Evolutionary conservation across 257 asterid genomes (phyloP), one percentile per base, ranked within the genome.

Genomic region (Prunella vulgaris): DNA sequence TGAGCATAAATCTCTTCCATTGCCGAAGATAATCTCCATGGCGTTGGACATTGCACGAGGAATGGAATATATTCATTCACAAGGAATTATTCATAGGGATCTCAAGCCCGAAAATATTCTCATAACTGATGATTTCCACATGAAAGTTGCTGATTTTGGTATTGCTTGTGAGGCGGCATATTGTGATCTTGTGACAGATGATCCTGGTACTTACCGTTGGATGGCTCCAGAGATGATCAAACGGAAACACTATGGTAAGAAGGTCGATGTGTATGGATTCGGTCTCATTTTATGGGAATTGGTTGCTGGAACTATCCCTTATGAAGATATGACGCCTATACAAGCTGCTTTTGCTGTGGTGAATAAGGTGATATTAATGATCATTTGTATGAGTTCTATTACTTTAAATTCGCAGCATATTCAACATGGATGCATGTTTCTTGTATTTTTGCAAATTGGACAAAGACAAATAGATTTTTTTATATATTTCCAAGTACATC

Each of bases 141-240:
- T 87, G 30, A 87, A 85, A 77, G 69, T 89, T 66, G 96, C 95
- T 5, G 95, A 89, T 67, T 87, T 89, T 56, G 96, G 95, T 14
- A 87, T 84, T 58, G 92, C 90, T 30, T 89, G 96, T 22, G 89
- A 89, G 76, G 89, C 84, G 75, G 88, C 84, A 2, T 70, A 72
- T 38, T 86, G 96, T 77, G 93, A 89, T 76, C 79, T 78, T 42
- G 64, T 89, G 49, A 83, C 82, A 2, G 93, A 89, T 76, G 95
- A 86, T 51, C 92, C 94, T 0, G 96, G 96, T 15, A 85, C 96
- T 42, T 89, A 85, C 56, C 90, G 96, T 24, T 89, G 96, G 96
- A 88, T 88, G 96, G 96, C 96, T n/a, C 96, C 96, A 0, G 96
- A 88, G 79, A 88, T 88, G 93, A 86, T 88, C 56, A 84, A 80